Conservation (phyloP, 108 stramenopile genomes). For the Discostella stelligeroides region DNA sequence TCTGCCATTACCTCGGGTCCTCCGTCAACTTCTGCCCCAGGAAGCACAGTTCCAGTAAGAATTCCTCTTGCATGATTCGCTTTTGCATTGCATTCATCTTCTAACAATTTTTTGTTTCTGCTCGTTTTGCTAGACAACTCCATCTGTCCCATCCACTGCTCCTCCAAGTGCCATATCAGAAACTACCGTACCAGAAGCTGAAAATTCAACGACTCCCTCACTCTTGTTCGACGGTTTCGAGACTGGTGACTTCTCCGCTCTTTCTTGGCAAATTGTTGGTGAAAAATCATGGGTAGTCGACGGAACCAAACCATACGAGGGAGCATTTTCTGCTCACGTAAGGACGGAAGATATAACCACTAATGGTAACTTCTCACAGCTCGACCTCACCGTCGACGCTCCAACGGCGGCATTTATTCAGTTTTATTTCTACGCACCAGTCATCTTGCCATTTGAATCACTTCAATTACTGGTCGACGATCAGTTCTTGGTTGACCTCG, state of each 20-base stretch:
- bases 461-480: slow-evolving; percentile 47
- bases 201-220: neutral
- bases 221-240: slow-evolving; percentile 50
- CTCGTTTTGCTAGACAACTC: too few relatives aligned
- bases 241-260: slow-evolving; percentile 40
- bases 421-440: slow-evolving; percentile 46
- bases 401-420: slow-evolving; percentile 34
- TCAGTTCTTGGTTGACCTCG: slow-evolving; percentile 35
- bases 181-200: neutral
- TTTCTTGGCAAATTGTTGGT: slow-evolving; percentile 30
- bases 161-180: slow-evolving; percentile 16
- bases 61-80: neutral
- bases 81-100: neutral
- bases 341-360: slow-evolving; percentile 39
- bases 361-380: slow-evolving; percentile 30
- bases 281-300: slow-evolving; percentile 40
- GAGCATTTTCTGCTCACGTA: slow-evolving; percentile 37
- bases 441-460: slow-evolving; percentile 47
- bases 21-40: neutral
- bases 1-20: neutral
- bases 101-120: neutral
- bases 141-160: slow-evolving; percentile 11
- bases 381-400: slow-evolving; percentile 24
- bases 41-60: neutral
- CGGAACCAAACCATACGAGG: slow-evolving; percentile 36